These are phyloP conservation scores for Mrakia frigida DNA, from an alignment of 768 basidiomycete species.

Conservation along the genomic window DNA sequence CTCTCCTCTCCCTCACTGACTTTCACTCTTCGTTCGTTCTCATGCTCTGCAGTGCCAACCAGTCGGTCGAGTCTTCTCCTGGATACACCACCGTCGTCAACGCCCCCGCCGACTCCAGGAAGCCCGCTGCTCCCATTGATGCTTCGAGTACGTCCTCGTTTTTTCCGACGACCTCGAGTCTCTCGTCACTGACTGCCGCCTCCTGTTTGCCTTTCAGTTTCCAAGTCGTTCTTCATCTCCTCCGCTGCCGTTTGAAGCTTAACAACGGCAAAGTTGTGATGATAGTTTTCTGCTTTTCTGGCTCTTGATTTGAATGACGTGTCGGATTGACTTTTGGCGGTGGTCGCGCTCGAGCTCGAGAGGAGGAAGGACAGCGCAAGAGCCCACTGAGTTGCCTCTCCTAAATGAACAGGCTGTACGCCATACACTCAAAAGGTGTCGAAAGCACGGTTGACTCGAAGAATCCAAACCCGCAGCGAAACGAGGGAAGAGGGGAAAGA, in stretches of 20 bases:
- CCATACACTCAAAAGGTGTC: too few relatives aligned
- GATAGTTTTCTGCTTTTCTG: neutral
- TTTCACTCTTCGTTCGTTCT: neutral
- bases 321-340: too few relatives aligned
- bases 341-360: too few relatives aligned
- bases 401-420: too few relatives aligned
- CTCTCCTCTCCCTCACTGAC: neutral
- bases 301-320: neutral
- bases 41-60: conserved; percentile 59
- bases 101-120: conserved; percentile 72
- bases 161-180: neutral
- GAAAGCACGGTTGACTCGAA: too few relatives aligned
- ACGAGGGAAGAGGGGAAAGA: too few relatives aligned
- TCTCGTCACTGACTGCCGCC: neutral
- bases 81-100: conserved; percentile 60
- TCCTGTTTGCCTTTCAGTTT: neutral
- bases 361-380: too few relatives aligned
- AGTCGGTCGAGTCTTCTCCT: conserved; percentile 67
- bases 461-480: too few relatives aligned
- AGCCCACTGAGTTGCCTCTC: too few relatives aligned
- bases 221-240: conserved; percentile 33
- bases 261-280: neutral
- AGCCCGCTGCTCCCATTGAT: conserved; percentile 82
- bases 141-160: conserved; percentile 61
- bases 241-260: conserved; percentile 29